Evolutionary conservation across 768 basidiomycete genomes (phyloP), one percentile per base, ranked within the genome.

Genomic region (Russula olivacea): DNA sequence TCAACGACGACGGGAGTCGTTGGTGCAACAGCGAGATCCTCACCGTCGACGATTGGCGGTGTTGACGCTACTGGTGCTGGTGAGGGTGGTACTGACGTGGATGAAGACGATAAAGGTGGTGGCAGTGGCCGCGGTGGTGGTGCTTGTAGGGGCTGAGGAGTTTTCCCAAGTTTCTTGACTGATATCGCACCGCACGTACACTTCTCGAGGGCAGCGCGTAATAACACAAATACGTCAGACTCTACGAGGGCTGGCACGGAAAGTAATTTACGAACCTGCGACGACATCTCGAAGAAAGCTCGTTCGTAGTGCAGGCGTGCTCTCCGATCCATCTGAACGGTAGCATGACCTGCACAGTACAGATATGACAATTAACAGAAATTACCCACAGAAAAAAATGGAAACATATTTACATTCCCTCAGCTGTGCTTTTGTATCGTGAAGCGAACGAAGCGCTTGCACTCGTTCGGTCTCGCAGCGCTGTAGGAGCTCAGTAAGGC

Each of bases 151-250:
- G 43, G 28, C 36, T 32, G 23, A 4, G 38, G 38, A 2, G 51
- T 23, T 45, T 43, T 45, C 17, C 25, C 14, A 7, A 9, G 41
- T 36, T 30, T 47, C 34, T 52, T 58, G 25, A 17, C 15, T 14
- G 63, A 17, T 17, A 34, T 21, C 7, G 53, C 58, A 21, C 49
- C 63, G 48, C 63, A 64, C 14, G 53, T 60, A 23, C 63, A 64
- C 47, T 59, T 55, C 21, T 59, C 52, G 36, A 63, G 4, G 28
- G 54, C 43, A 36, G 25, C 47, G 10, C 45, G 21, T 21, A 12
- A 12, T 45, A 36, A 32, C 9, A 47, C 10, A 47, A 11, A 38
- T 36, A 19, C 14, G 36, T 48, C 47, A 56, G 55, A 23, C 11
- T 28, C 2, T 21, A 4, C 52, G 0, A n/a, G 23, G 4, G n/a